phyloP scores from a whole-genome alignment of 2,329 filamentous ascomycete species.

The Neofusicoccum ribis region DNA sequence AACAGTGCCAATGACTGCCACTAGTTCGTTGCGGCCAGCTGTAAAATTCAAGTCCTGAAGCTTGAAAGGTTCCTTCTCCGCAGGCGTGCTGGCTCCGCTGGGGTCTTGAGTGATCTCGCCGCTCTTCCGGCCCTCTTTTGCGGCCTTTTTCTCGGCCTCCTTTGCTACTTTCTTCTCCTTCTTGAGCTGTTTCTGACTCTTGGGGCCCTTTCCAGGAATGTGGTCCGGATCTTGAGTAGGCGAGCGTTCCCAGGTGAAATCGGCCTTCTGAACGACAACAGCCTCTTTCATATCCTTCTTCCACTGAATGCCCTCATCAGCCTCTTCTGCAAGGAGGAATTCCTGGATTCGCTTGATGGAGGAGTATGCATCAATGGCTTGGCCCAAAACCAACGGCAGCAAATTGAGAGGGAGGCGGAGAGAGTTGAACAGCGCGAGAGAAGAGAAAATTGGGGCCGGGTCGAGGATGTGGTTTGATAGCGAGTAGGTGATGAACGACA shows the following conservation, averaged over 20 bases:
- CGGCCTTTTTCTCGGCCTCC: slow-evolving; percentile 41
- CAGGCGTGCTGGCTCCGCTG: slow-evolving; percentile 28
- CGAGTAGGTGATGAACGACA: slow-evolving; percentile 82
- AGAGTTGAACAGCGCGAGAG: slow-evolving; percentile 88
- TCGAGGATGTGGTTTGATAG: slow-evolving; percentile 66
- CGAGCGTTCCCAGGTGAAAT: slow-evolving; percentile 84
- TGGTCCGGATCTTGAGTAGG: slow-evolving; percentile 50
- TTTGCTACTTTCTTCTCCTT: slow-evolving; percentile 27
- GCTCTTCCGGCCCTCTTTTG: slow-evolving; percentile 49
- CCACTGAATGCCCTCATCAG: slow-evolving; percentile 67
- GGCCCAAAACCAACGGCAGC: slow-evolving; percentile 82
- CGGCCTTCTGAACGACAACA: slow-evolving; percentile 69
- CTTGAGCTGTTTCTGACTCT: slow-evolving; percentile 11
- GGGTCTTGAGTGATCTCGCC: slow-evolving; percentile 29
- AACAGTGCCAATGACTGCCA: slow-evolving; percentile 86
- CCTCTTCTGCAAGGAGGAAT: slow-evolving; percentile 83
- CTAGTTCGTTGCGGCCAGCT: slow-evolving; percentile 72
- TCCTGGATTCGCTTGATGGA: slow-evolving; percentile 84
- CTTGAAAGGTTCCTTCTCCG: slow-evolving; percentile 65
- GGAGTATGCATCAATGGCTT: slow-evolving; percentile 85
- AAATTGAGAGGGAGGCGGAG: slow-evolving; percentile 87
- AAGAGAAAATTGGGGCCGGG: slow-evolving; percentile 85
- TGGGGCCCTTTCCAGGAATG: background rate
- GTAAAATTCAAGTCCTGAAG: slow-evolving; percentile 67
- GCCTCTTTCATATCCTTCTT: slow-evolving; percentile 55